Conservation (phyloP, 805 yeast genomes). For the Helenozyma rhizophorensis region DNA sequence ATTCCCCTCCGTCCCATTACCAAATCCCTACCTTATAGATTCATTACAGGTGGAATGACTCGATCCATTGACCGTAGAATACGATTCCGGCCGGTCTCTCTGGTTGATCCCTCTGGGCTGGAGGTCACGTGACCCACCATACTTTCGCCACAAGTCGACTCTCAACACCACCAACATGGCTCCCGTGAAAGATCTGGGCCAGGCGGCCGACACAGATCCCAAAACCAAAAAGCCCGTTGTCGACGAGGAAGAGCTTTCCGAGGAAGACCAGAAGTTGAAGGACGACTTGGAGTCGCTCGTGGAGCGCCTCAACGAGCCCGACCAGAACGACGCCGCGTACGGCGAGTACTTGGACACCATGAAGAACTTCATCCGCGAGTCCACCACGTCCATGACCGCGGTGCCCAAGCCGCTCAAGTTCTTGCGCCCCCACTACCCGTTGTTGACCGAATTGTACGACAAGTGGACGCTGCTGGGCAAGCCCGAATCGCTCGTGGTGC, state of each 20-base stretch:
- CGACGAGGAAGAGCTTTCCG: conserved; percentile 81
- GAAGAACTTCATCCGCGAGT: conserved; percentile 76
- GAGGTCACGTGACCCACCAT: no score
- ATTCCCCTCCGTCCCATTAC: no score
- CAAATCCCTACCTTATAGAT: no score
- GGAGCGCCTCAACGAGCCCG: conserved; percentile 63
- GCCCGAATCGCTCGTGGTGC: conserved; percentile 38
- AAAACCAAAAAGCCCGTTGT: conserved; percentile 22
- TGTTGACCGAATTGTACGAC: conserved; percentile 61
- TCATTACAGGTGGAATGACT: no score
- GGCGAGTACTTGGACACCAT: conserved; percentile 60
- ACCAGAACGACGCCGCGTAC: conserved; percentile 43
- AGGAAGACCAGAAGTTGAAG: conserved; percentile 87
- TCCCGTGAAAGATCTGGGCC: conserved; percentile 27
- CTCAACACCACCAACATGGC: conserved; percentile 22
- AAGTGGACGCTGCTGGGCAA: conserved; percentile 47
- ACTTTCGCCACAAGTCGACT: no score
- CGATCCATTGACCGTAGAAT: no score
- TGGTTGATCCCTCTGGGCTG: no score
- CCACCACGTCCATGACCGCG: conserved; percentile 98
- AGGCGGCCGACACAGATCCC: conserved; percentile 13
- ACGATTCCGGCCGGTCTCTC: no score
- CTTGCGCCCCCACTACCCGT: conserved; percentile 78
- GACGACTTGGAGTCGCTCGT: conserved; percentile 83
- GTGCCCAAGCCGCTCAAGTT: conserved; percentile 98